These are phyloP conservation scores for Globisporangium carolinianum DNA, from an alignment of 352 stramenopile species.

Conservation along the genomic window DNA sequence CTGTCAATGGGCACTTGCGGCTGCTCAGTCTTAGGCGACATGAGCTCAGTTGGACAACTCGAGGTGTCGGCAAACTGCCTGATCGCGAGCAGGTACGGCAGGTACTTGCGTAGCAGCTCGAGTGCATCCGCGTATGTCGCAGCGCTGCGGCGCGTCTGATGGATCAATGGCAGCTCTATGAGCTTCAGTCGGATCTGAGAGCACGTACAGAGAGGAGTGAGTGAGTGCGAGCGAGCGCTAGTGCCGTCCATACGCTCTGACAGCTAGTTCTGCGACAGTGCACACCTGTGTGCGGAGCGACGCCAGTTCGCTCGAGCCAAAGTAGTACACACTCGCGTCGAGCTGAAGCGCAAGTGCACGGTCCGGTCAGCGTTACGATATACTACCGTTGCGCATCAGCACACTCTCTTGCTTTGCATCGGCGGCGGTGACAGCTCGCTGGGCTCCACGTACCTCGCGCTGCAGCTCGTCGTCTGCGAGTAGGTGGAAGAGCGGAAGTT, in stretches of 20 bases:
- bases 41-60: background rate
- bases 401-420: background rate
- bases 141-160: constrained; percentile 14
- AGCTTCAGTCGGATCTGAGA: constrained; percentile 42
- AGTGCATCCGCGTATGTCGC: constrained; percentile 21
- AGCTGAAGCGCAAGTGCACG: constrained; percentile 12
- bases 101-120: constrained; percentile 33
- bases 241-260: background rate
- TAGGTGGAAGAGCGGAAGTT: constrained; percentile 36
- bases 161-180: constrained; percentile 29
- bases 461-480: constrained; percentile 18
- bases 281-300: constrained; percentile 32
- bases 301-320: constrained; percentile 25
- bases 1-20: background rate
- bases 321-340: constrained; percentile 27
- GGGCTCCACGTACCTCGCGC: constrained; percentile 17
- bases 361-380: no score
- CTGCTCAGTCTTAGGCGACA: background rate
- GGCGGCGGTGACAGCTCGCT: no score
- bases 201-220: background rate
- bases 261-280: background rate
- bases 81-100: constrained; percentile 32
- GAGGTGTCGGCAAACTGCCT: constrained; percentile 12
- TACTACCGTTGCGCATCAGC: background rate
- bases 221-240: background rate